Evolutionary conservation across 2,329 filamentous ascomycete species (phyloP).

Genomic region (Alternaria triticimaculans): DNA sequence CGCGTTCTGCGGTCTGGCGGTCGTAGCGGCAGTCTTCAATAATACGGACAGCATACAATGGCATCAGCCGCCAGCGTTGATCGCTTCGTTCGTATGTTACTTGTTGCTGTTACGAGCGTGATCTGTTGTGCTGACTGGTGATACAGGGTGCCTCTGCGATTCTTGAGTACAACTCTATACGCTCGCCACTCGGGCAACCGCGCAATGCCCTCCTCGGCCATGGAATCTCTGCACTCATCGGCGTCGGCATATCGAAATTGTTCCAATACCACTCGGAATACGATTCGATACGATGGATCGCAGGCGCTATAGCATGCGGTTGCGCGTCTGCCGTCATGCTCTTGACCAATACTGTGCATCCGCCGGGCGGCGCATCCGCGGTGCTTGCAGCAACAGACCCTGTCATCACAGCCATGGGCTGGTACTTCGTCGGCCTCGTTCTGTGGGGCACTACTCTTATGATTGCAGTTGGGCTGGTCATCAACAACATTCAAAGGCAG

Average conservation of each 20-base stretch:
- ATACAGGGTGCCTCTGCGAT: slow-evolving; percentile 55
- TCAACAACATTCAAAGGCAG: slow-evolving; percentile 56
- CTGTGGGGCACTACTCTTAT: slow-evolving; percentile 52
- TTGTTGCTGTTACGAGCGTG: background rate
- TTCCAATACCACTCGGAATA: slow-evolving; percentile 51
- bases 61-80: slow-evolving; percentile 52
- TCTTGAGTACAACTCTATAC: slow-evolving; percentile 56
- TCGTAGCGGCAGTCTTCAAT: slow-evolving; percentile 52
- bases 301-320: slow-evolving; percentile 53
- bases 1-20: slow-evolving; percentile 52
- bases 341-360: slow-evolving; percentile 57
- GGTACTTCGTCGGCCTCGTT: slow-evolving; percentile 54
- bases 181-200: slow-evolving; percentile 56
- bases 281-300: slow-evolving; percentile 52
- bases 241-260: slow-evolving; percentile 54
- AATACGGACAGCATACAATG: slow-evolving; percentile 46
- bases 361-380: slow-evolving; percentile 59
- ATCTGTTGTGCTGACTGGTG: slow-evolving; percentile 2
- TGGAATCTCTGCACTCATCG: slow-evolving; percentile 53
- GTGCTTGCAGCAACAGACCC: slow-evolving; percentile 53
- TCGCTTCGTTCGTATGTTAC: slow-evolving; percentile 51
- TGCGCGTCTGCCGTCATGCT: slow-evolving; percentile 55
- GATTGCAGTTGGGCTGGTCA: slow-evolving; percentile 50
- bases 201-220: slow-evolving; percentile 56
- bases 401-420: slow-evolving; percentile 52